Evolutionary conservation across 306 rosid genomes (phyloP), one percentile per base, ranked within the genome.

Genomic region (Hippophae tibetana): DNA sequence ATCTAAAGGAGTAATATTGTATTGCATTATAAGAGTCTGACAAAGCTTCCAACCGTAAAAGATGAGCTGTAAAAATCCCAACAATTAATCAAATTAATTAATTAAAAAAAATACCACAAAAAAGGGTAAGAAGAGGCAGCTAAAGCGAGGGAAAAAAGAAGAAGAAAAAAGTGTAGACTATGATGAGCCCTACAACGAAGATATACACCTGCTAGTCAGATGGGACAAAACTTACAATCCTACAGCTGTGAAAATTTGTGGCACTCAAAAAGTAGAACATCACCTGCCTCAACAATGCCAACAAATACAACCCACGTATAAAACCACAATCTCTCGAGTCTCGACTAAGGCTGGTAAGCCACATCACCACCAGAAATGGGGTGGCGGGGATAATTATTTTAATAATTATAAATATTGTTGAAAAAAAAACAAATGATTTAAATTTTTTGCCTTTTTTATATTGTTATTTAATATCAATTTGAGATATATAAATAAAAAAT

Each of bases 141-240:
- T 13, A 49, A 7, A 18, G 8, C 23, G 12, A 56, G 8, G 27
- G 7, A 9, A 1, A 27, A 18, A 56, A 52, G 23, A 1, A 18
- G 9, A 55, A 66, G 3, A 42, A 60, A 45, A 53, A 57, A 45
- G 43, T 66, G 74, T 58, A 62, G 74, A 61, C 1, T 60, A 82
- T 62, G 68, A 82, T 74, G 77, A 76, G 61, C 13, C 52, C 38
- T 9, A 62, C 10, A 67, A 67, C 81, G 63, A 45, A 43, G 64
- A 80, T 56, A 57, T 66, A 63, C n/a, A 62, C 70, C 70, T 68
- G 71, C 56, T 13, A 67, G 73, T 67, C 75, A 81, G 26, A 74
- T 59, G 75, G 74, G 85, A 84, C 79, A 78, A 84, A 81, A 72
- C 81, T 74, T 70, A 67, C 64, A 62, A 81, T 81, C 76, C 68